A percentile compares a stretch with the other conserved stretches of the same genome.
phyloP scores from a whole-genome alignment of 1,284 basidiomycete species.

The Apiotrichum sp. region DNA sequence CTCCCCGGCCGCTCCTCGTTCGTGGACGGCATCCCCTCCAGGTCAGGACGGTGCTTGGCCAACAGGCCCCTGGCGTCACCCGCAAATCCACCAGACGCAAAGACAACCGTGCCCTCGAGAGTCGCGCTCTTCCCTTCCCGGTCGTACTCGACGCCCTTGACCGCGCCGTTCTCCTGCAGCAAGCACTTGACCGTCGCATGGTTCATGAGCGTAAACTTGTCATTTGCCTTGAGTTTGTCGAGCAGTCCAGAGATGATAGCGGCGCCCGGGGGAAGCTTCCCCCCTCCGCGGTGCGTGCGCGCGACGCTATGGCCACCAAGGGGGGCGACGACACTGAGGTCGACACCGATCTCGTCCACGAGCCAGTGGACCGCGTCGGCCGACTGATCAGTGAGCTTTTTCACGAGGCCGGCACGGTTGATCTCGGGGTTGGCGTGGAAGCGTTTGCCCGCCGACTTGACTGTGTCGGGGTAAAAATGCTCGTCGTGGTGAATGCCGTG shows the following conservation, averaged over 20 bases:
- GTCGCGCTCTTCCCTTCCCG: not conserved
- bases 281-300: constrained; percentile 10
- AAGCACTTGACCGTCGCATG: constrained; percentile 4
- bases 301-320: constrained; percentile 13
- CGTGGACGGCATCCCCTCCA: constrained; percentile 10
- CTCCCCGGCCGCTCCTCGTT: constrained; percentile 7
- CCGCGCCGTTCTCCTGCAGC: not conserved
- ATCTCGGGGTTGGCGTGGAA: not conserved
- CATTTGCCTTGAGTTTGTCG: constrained; percentile 4
- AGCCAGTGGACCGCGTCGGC: constrained; percentile 7
- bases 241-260: constrained; percentile 10
- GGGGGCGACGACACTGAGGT: constrained; percentile 8
- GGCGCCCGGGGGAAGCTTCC: constrained; percentile 9
- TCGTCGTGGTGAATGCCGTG: not conserved
- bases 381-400: constrained; percentile 1
- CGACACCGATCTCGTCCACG: constrained; percentile 8
- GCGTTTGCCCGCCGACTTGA: constrained; percentile 5
- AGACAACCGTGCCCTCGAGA: constrained; percentile 6
- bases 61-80: constrained; percentile 6
- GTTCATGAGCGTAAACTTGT: constrained; percentile 5
- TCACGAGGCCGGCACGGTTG: constrained; percentile 4
- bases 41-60: constrained; percentile 9
- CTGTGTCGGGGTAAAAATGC: constrained; percentile 7
- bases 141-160: constrained; percentile 1
- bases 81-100: constrained; percentile 13